These are phyloP conservation scores for Hyaloscypha hepaticicola DNA, from an alignment of 495 filamentous ascomycete genomes.

Conservation along the genomic window DNA sequence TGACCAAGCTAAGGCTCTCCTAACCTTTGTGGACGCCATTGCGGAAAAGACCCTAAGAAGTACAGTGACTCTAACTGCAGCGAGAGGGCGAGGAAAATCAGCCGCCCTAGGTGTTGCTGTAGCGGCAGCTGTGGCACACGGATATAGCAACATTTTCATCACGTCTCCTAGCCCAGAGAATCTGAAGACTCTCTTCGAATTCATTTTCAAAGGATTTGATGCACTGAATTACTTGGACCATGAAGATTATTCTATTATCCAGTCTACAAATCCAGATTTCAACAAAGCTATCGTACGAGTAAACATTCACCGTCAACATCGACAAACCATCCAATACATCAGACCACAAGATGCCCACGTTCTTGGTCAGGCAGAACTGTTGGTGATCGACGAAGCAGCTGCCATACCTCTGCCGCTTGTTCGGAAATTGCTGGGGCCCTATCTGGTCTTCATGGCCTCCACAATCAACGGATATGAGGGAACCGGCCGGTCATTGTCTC, in stretches of 20 bases:
- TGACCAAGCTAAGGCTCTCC: constrained; percentile 91
- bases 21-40: constrained; percentile 96
- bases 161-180: constrained; percentile 98
- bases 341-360: constrained; percentile 94
- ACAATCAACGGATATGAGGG: constrained; percentile 99
- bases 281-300: constrained; percentile 98
- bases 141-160: constrained; percentile 99
- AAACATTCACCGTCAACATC: constrained; percentile 91
- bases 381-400: constrained; percentile 97
- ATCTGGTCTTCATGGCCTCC: constrained; percentile 98
- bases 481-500: constrained; percentile 88
- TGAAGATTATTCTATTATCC: constrained; percentile 95
- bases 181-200: constrained; percentile 96
- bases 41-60: constrained; percentile 92
- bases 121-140: constrained; percentile 89
- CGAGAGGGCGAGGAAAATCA: constrained; percentile 94
- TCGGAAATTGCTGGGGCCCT: constrained; percentile 93
- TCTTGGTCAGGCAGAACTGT: constrained; percentile 89
- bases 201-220: constrained; percentile 98
- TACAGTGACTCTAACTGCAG: constrained; percentile 91
- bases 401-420: constrained; percentile 94
- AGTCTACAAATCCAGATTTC: constrained; percentile 97
- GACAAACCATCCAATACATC: constrained; percentile 98
- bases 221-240: constrained; percentile 90
- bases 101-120: constrained; percentile 93